Base-by-base conservation (phyloP, 75 land plant genomes). In the Gnetum montanum region DNA sequence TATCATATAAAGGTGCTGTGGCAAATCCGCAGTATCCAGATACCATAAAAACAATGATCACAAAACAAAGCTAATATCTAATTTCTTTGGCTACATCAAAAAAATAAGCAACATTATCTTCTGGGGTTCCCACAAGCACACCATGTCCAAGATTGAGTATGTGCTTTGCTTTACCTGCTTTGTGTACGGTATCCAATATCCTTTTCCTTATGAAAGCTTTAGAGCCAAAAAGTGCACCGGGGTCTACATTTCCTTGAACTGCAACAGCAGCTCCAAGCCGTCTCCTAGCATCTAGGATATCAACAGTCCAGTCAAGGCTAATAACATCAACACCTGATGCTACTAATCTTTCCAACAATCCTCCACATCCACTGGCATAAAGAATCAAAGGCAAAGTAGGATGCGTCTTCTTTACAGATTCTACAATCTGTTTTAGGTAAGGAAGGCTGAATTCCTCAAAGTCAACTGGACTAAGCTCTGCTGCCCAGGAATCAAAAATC, bases 401-500 rank as follows among this genome's bases (percentile, higher is more conserved):
- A 44, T 94, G 98, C 6, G 98, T 85, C 29, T 63, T 55, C 59
- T 83, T 94, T 29, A 94, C 98, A 11, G 82, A 57, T 26, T 76
- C 73, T 0, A 90, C 91, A n/a, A 94, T 94, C 48, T 83, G 85
- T 61, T 82, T 94, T 56, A 94, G 46, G 61, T 94, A 94, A 23
- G 91, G 98, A 36, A 94, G 71, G 59, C 96, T 89, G 66, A 90
- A 94, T 58, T 74, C 80, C 62, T 89, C 95, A 65, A 94, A 94
- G 51, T 94, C 98, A 0, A 69, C 76, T 0, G 98, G 98, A 59
- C 91, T 85, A 12, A 94, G 79, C 29, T 90, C 91, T 49, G 98
- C 86, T 8, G 98, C 98, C 98, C 98, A 94, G 12, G 98, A 94
- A 55, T 94, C 98, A 57, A 94, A 94, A 25, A 94, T 90, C 58